Conservation (phyloP, 176 grass and related monocot species). For the Raddia guianensis region DNA sequence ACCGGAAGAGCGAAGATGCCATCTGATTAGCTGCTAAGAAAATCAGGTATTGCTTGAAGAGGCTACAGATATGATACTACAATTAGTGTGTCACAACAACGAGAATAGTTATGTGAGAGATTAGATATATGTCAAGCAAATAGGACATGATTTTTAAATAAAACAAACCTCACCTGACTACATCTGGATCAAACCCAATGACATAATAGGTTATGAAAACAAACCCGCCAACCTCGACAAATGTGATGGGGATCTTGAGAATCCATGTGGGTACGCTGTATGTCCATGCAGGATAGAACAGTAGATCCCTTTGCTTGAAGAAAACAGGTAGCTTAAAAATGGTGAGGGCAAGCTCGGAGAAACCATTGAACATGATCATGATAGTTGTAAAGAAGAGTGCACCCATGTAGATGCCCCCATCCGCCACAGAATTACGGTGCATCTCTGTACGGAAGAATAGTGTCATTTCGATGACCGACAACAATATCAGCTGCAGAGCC, state of each 20-base stretch:
- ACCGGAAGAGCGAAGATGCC: slow-evolving; percentile 38
- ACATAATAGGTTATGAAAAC: neutral
- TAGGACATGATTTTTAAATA: no score
- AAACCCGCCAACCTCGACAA: neutral
- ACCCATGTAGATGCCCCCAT: neutral
- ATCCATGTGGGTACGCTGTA: slow-evolving; percentile 29
- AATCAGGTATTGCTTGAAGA: slow-evolving; percentile 51
- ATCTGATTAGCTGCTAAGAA: slow-evolving; percentile 41
- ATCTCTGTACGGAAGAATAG: neutral
- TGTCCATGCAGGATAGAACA: slow-evolving; percentile 13
- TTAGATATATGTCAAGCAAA: no score
- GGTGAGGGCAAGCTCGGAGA: slow-evolving; percentile 10
- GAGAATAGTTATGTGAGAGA: no score
- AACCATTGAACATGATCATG: slow-evolving; percentile 33
- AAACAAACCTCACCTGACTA: neutral
- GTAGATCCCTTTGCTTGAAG: slow-evolving; percentile 26
- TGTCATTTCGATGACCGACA: neutral
- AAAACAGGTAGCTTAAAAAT: slow-evolving; percentile 23
- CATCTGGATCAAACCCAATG: neutral
- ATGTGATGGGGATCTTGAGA: slow-evolving; percentile 27
- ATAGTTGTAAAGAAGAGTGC: neutral
- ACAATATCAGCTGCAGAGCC: neutral
- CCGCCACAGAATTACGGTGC: neutral
- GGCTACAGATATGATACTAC: slow-evolving; percentile 12
- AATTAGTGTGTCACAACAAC: neutral